phyloP scores from a whole-genome alignment of 305 asterid species.

The Galium porrigens region DNA sequence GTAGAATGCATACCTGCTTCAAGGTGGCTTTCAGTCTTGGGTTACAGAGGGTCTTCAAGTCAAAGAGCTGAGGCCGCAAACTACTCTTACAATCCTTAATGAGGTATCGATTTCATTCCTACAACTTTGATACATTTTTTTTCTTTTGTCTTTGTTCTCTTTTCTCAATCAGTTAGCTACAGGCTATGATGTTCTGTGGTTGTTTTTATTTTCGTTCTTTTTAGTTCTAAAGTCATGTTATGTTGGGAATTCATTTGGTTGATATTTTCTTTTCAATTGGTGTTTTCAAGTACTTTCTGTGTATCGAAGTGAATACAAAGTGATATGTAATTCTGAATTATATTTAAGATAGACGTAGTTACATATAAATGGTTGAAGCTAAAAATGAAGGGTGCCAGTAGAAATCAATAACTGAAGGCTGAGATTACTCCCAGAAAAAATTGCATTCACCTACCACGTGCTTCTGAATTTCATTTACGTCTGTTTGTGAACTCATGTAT shows the following conservation, averaged over 20 bases:
- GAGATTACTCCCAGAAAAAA: not conserved
- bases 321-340: too few species aligned
- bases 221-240: not conserved
- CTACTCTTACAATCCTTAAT: constrained; percentile 57
- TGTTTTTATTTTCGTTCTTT: not conserved
- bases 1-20: constrained; percentile 66
- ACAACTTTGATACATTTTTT: not conserved
- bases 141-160: not conserved
- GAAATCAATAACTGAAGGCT: not conserved
- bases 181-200: not conserved
- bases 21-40: constrained; percentile 92
- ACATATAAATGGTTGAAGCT: not conserved
- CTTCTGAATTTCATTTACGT: not conserved
- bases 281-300: not conserved
- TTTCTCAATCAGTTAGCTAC: not conserved
- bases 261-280: not conserved
- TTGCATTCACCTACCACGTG: not conserved
- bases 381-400: not conserved
- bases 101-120: constrained; percentile 33
- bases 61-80: constrained; percentile 73
- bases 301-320: not conserved
- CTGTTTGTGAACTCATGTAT: too few species aligned
- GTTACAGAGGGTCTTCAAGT: constrained; percentile 54
- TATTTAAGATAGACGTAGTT: not conserved
- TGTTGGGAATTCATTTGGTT: not conserved